These are phyloP conservation scores for Monascus ruber DNA, from an alignment of 2,329 filamentous ascomycete species.

Conservation along the genomic window DNA sequence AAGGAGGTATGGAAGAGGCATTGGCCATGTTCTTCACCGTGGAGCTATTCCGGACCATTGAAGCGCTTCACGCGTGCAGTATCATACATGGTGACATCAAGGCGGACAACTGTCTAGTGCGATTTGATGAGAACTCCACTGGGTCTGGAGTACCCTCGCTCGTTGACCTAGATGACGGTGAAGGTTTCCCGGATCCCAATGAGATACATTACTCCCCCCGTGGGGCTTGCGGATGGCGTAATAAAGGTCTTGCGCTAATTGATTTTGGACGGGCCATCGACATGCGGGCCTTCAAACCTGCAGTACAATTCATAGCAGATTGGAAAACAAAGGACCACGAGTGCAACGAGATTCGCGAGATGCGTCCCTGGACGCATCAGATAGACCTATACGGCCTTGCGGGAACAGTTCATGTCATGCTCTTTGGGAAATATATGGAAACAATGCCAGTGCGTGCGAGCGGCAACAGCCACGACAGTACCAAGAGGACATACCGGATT, in stretches of 20 bases:
- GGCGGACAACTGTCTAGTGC: slow-evolving; percentile 85
- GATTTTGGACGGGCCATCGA: slow-evolving; percentile 94
- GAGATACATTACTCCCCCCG: slow-evolving; percentile 55
- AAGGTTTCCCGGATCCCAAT: slow-evolving; percentile 13
- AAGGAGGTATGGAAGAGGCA: slow-evolving; percentile 73
- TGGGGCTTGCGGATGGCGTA: slow-evolving; percentile 66
- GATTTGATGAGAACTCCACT: slow-evolving; percentile 49
- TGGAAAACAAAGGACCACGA: slow-evolving; percentile 84
- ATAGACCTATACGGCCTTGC: slow-evolving; percentile 93
- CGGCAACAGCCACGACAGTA: slow-evolving; percentile 13
- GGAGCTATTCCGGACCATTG: slow-evolving; percentile 80
- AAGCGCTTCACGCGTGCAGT: slow-evolving; percentile 67
- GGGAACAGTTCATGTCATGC: slow-evolving; percentile 71
- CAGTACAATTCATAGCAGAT: slow-evolving; percentile 84
- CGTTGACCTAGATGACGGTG: slow-evolving; percentile 14
- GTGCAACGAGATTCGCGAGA: slow-evolving; percentile 90
- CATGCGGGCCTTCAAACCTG: slow-evolving; percentile 67
- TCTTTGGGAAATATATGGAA: slow-evolving; percentile 94
- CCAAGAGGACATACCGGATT: slow-evolving; percentile 59
- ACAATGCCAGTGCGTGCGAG: slow-evolving; percentile 38
- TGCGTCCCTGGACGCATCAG: slow-evolving; percentile 92
- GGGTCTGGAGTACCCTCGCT: slow-evolving; percentile 17
- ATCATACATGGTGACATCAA: slow-evolving; percentile 92
- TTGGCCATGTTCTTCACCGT: slow-evolving; percentile 93
- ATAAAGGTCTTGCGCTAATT: slow-evolving; percentile 74